These are phyloP conservation scores for Ascosphaera aggregata DNA, from an alignment of 2,329 filamentous ascomycete species.

Conservation along the genomic window DNA sequence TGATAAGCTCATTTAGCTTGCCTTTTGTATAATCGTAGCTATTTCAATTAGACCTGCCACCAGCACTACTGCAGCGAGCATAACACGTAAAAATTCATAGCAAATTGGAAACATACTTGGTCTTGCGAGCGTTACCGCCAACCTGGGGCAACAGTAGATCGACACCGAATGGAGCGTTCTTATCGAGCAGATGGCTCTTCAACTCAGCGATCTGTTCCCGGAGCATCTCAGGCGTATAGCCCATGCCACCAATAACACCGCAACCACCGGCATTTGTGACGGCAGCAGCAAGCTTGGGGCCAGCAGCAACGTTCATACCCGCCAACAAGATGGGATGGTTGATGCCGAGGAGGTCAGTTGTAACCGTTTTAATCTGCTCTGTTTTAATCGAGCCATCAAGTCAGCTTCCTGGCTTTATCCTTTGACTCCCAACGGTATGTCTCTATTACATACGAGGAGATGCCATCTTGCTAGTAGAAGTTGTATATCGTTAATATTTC, in stretches of 20 bases:
- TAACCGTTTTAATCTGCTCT: conserved; percentile 76
- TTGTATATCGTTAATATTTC: too few species aligned
- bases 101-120: conserved; percentile 36
- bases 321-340: conserved; percentile 89
- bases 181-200: conserved; percentile 67
- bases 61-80: too few species aligned
- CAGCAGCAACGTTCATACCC: conserved; percentile 97
- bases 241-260: conserved; percentile 76
- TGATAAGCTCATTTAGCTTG: conserved; percentile 74
- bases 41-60: too few species aligned
- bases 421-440: too few species aligned
- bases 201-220: conserved; percentile 85
- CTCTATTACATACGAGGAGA: conserved; percentile 61
- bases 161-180: conserved; percentile 88
- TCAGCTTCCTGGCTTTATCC: conserved; percentile 8
- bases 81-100: too few species aligned
- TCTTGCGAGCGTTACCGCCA: conserved; percentile 82
- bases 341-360: conserved; percentile 95
- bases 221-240: conserved; percentile 95
- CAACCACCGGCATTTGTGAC: conserved; percentile 94
- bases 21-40: conserved; percentile 99
- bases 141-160: conserved; percentile 88
- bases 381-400: conserved; percentile 5
- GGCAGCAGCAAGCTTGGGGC: conserved; percentile 84
- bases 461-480: conserved; percentile 38